Percentiles rank a stretch among this genome's conserved stretches.
phyloP scores from a whole-genome alignment of 2,329 filamentous ascomycete species.

The Colletotrichum agaves region DNA sequence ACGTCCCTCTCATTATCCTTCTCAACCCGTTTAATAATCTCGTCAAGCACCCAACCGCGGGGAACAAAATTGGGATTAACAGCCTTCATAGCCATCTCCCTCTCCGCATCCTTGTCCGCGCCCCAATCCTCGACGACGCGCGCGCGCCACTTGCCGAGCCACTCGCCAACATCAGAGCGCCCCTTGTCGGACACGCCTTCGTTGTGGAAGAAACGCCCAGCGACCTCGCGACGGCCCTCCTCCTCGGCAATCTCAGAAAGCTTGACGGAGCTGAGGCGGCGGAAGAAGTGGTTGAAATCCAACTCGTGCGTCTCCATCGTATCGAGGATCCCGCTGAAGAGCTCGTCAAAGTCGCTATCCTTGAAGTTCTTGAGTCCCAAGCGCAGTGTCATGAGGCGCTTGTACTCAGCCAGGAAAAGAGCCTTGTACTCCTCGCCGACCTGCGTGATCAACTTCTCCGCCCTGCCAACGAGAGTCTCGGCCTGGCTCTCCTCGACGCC shows the following conservation, averaged over 20 bases:
- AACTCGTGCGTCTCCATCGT: constrained; percentile 83
- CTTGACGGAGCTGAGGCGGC: constrained; percentile 75
- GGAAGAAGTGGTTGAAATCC: constrained; percentile 96
- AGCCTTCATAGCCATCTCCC: constrained; percentile 79
- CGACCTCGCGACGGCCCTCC: constrained; percentile 70
- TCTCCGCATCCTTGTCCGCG: constrained; percentile 66
- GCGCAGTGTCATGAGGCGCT: constrained; percentile 81
- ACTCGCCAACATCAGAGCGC: constrained; percentile 74
- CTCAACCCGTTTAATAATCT: constrained; percentile 90
- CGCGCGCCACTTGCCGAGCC: constrained; percentile 82
- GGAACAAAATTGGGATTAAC: constrained; percentile 96
- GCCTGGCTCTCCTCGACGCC: constrained; percentile 78
- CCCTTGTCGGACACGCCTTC: constrained; percentile 76
- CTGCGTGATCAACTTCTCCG: constrained; percentile 84
- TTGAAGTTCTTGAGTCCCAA: constrained; percentile 79
- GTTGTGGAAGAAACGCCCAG: constrained; percentile 81
- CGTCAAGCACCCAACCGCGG: constrained; percentile 91
- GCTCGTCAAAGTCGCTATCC: constrained; percentile 78
- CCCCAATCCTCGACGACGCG: constrained; percentile 83
- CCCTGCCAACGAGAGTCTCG: constrained; percentile 77
- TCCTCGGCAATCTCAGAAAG: constrained; percentile 72
- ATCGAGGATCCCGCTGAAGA: constrained; percentile 87
- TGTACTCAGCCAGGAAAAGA: constrained; percentile 91
- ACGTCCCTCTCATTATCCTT: constrained; percentile 84
- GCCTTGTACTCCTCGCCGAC: constrained; percentile 88